Evolutionary conservation across 2,329 filamentous ascomycete genomes (phyloP).

Genomic region (Trichoderma semiorbis): DNA sequence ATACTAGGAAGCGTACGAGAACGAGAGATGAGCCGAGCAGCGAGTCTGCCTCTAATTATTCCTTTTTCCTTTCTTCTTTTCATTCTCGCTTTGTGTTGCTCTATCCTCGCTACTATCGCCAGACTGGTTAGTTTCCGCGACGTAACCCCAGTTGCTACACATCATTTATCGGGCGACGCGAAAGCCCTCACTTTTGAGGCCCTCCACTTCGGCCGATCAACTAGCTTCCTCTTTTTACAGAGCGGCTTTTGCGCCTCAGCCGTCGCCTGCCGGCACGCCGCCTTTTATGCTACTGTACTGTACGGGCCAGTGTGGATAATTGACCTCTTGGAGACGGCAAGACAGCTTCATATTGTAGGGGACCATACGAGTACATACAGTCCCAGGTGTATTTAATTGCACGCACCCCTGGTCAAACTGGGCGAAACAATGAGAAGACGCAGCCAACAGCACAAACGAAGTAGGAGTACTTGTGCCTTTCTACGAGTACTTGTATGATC

Average conservation of each 20-base stretch:
- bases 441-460: neutral
- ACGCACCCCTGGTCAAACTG: neutral
- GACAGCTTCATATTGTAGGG: neutral
- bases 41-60: neutral
- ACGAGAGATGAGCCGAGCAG: neutral
- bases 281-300: neutral
- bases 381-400: neutral
- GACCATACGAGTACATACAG: neutral
- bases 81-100: neutral
- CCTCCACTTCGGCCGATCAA: constrained; percentile 1
- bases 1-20: neutral
- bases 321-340: neutral
- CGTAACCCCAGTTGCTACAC: neutral
- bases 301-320: neutral
- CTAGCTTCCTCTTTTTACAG: neutral
- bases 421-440: neutral
- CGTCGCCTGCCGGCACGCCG: neutral
- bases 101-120: neutral
- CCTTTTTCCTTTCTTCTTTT: neutral
- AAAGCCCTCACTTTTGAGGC: constrained; percentile 1
- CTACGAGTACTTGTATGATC: neutral
- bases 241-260: neutral
- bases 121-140: neutral
- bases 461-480: neutral
- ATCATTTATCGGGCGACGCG: neutral